Base-by-base conservation (phyloP, 2,329 filamentous ascomycete genomes). In the Orbilia ellipsospora region DNA sequence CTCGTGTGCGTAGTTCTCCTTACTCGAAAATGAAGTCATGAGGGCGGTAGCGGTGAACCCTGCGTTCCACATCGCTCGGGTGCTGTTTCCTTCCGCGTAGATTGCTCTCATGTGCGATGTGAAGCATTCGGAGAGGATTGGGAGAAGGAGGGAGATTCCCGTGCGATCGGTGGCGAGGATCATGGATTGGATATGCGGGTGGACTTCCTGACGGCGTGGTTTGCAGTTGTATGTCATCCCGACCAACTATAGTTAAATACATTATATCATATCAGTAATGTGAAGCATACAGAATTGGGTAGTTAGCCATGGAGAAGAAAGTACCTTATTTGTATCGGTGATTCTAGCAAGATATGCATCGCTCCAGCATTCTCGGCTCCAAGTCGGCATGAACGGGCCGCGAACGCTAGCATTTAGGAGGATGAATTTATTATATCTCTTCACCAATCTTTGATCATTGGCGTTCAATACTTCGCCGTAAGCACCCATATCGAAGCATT, bases 361-460 rank as follows among this genome's bases (percentile, higher is more conserved):
- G 23, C 79, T 80, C 82, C 82, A 84, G 78, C 83, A 84, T 40
- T 77, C 73, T 12, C 77, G 51, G 72, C 80, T 80, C 80, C 80
- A 83, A 42, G 79, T 77, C 1, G 82, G 82, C 12, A 83, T 59
- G 75, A 83, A 83, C 0, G 83, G 83, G 0, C 82, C 82, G 16
- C 82, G 79, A 7, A 83, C 77, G 61, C 79, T 81, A 8, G 82
- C 80, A 64, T 82, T 82, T 52, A 83, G 75, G 7, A 80, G 80
- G 75, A 83, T 80, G 78, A 83, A 84, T 18, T 79, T 80, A 36
- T 78, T 79, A 78, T 83, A 83, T 31, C 79, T 77, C 69, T 79
- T 81, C 79, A 81, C 82, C 23, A 83, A 78, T 48, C 78, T 78
- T 2, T 20, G 40, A 20, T 68, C 36, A 31, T 80, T 78, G 1